phyloP scores from a whole-genome alignment of 352 stramenopile species.

The Globisporangium okanoganense region DNA sequence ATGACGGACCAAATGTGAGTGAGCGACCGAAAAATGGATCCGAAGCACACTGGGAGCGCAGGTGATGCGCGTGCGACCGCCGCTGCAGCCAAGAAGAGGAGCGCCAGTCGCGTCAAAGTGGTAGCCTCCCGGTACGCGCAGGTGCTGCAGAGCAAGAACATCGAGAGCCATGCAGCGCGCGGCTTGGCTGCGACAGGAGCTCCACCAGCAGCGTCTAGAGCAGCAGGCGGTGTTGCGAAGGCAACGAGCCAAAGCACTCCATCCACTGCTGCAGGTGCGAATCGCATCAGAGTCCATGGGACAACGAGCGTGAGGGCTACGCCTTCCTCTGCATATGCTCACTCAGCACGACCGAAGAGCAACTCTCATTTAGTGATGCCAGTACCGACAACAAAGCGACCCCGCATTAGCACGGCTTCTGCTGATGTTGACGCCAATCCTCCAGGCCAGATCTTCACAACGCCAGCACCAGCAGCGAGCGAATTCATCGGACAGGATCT shows the following conservation, averaged over 20 bases:
- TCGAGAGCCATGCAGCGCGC: constrained; percentile 18
- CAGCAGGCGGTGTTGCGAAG: neutral
- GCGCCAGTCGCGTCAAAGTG: constrained; percentile 31
- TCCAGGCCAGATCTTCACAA: neutral
- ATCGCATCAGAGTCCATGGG: neutral
- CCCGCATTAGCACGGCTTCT: neutral
- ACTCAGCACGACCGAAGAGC: neutral
- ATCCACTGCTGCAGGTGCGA: neutral
- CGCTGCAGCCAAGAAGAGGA: constrained; percentile 14
- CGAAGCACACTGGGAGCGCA: constrained; percentile 1
- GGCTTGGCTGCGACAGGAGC: neutral
- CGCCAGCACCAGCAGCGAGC: neutral
- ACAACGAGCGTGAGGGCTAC: neutral
- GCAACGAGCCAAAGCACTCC: neutral
- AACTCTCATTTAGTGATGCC: constrained; percentile 6
- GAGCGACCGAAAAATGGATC: too few relatives aligned
- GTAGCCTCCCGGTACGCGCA: constrained; percentile 58
- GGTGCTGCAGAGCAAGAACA: constrained; percentile 40
- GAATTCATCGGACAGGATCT: constrained; percentile 16
- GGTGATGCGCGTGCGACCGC: neutral
- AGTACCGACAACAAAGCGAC: neutral
- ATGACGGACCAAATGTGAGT: too few relatives aligned
- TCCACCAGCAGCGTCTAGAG: neutral
- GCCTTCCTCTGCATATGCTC: neutral
- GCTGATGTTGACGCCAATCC: neutral